These are phyloP conservation scores for Macaranga tanarius DNA, from an alignment of 441 rosid species.

Conservation along the genomic window DNA sequence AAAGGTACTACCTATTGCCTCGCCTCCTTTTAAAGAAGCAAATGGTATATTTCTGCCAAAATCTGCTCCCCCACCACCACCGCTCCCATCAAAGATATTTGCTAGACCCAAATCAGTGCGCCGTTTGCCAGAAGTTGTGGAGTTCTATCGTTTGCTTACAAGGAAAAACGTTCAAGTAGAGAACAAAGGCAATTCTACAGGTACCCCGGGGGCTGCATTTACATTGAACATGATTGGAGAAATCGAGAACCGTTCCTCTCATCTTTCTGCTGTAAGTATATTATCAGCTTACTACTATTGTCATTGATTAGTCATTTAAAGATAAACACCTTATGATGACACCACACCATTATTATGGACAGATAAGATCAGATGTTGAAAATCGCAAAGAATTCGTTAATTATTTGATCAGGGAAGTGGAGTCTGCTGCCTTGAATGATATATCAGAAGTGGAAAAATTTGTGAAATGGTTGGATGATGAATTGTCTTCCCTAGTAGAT, in stretches of 20 bases:
- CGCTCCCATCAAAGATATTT: constrained; percentile 61
- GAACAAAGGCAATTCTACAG: constrained; percentile 41
- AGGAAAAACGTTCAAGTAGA: constrained; percentile 52
- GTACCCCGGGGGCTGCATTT: constrained; percentile 41
- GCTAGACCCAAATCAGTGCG: constrained; percentile 53
- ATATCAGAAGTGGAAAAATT: constrained; percentile 77
- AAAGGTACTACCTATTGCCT: constrained; percentile 18
- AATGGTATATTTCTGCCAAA: constrained; percentile 27
- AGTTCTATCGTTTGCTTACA: constrained; percentile 76
- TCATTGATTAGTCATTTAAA: not conserved
- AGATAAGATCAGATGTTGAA: constrained; percentile 94
- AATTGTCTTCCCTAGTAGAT: constrained; percentile 77
- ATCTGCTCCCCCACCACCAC: constrained; percentile 72
- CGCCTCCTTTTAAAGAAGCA: constrained; percentile 25
- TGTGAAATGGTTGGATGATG: constrained; percentile 86
- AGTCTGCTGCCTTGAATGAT: constrained; percentile 64
- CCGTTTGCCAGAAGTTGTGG: constrained; percentile 78
- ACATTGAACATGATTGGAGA: constrained; percentile 85
- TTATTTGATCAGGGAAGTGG: constrained; percentile 75
- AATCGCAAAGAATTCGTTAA: constrained; percentile 83
- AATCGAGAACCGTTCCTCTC: constrained; percentile 84
- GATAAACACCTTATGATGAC: constrained; percentile 4
- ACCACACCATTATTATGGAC: constrained; percentile 19
- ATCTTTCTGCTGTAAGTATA: constrained; percentile 83
- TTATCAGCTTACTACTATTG: not conserved